phyloP scores from a whole-genome alignment of 441 rosid species.

The Populus tomentosa region DNA sequence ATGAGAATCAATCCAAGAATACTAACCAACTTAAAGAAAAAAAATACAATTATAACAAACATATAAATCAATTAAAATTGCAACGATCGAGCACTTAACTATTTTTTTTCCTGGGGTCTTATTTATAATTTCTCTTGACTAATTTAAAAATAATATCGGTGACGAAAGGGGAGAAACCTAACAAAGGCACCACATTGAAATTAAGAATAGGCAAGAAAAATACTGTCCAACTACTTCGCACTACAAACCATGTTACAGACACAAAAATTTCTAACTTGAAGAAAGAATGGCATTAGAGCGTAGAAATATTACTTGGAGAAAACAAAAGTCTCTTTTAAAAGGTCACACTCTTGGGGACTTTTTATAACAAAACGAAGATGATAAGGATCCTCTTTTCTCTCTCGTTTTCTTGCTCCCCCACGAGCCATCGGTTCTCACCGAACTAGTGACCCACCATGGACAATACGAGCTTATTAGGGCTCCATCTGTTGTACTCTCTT shows the following conservation, averaged over 20 bases:
- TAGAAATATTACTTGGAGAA: conserved; percentile 3
- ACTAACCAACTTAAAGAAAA: no score
- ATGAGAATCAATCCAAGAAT: no score
- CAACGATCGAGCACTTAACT: no score
- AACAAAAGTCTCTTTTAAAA: background rate
- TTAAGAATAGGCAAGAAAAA: background rate
- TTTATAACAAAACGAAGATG: background rate
- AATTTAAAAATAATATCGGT: no score
- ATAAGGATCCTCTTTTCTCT: background rate
- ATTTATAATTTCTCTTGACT: no score
- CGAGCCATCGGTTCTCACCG: conserved; percentile 19
- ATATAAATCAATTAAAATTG: no score
- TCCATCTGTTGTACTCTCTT: background rate
- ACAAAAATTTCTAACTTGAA: conserved; percentile 5
- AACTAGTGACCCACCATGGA: conserved; percentile 20
- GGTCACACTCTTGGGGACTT: background rate
- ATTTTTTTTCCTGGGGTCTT: no score
- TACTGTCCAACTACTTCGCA: background rate
- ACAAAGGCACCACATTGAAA: background rate
- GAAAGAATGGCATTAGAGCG: conserved; percentile 11
- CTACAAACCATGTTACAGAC: conserved; percentile 2
- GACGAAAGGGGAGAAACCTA: no score
- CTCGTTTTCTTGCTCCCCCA: conserved; percentile 19
- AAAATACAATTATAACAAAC: no score
- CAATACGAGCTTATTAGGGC: background rate